Percentiles rank a stretch among this genome's conserved stretches.
These are phyloP conservation scores for Talaromyces adpressus DNA, from an alignment of 495 filamentous ascomycete genomes.

Conservation along the genomic window DNA sequence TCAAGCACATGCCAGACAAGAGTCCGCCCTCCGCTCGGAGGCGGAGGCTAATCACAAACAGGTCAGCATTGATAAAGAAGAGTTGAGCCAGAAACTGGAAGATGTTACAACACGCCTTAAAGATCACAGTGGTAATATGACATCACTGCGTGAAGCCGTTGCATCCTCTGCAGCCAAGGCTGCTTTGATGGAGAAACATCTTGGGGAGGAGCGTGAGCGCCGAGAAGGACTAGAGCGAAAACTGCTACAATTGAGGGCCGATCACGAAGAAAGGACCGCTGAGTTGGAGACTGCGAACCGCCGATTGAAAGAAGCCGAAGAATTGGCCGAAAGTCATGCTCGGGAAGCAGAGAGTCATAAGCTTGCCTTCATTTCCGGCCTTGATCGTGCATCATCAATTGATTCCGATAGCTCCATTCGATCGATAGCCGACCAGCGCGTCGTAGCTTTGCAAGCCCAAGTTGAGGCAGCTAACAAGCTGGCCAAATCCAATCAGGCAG, in stretches of 20 bases:
- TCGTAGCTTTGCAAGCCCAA: constrained; percentile 70
- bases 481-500: constrained; percentile 78
- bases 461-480: constrained; percentile 68
- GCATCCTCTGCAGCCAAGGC: constrained; percentile 70
- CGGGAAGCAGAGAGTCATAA: constrained; percentile 83
- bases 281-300: constrained; percentile 72
- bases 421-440: constrained; percentile 64
- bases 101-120: constrained; percentile 59
- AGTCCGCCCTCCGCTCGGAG: constrained; percentile 67
- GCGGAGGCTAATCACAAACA: constrained; percentile 66
- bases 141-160: constrained; percentile 71
- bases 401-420: constrained; percentile 39
- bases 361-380: constrained; percentile 71
- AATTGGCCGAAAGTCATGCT: constrained; percentile 80
- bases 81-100: constrained; percentile 61
- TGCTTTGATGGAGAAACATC: constrained; percentile 65
- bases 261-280: constrained; percentile 75
- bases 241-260: constrained; percentile 67
- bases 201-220: constrained; percentile 75
- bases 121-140: constrained; percentile 65
- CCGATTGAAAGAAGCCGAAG: constrained; percentile 78
- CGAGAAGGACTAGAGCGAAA: constrained; percentile 75
- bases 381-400: constrained; percentile 54
- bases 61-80: constrained; percentile 75
- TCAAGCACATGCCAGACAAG: constrained; percentile 68